phyloP scores from a whole-genome alignment of 1,139 yeast species.

The Geotrichum cucujoidarum region DNA sequence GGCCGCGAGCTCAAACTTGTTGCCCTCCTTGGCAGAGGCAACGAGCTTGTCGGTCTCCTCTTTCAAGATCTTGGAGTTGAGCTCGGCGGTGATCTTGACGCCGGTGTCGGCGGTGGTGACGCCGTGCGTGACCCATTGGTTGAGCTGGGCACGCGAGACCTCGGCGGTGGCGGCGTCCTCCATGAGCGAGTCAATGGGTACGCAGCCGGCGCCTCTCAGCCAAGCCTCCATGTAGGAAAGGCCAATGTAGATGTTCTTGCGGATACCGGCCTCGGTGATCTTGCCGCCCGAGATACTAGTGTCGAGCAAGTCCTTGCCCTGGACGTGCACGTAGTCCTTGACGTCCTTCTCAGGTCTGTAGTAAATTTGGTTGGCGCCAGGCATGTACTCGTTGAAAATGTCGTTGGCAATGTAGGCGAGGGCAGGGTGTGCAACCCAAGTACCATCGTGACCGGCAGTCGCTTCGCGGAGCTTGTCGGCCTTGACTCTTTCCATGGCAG shows the following conservation, averaged over 20 bases:
- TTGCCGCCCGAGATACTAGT: conserved; percentile 64
- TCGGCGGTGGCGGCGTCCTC: conserved; percentile 89
- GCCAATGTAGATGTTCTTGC: conserved; percentile 66
- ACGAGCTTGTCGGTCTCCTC: conserved; percentile 60
- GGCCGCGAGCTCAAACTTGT: conserved; percentile 43
- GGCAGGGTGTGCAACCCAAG: conserved; percentile 82
- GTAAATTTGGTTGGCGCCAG: conserved; percentile 76
- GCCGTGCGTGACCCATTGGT: conserved; percentile 81
- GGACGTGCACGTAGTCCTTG: conserved; percentile 45
- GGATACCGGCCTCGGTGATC: conserved; percentile 67
- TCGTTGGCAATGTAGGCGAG: conserved; percentile 69
- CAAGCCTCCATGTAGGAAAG: conserved; percentile 77
- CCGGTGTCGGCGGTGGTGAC: conserved; percentile 57
- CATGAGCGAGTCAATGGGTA: conserved; percentile 77
- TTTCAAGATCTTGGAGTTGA: conserved; percentile 49
- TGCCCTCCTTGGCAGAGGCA: conserved; percentile 49
- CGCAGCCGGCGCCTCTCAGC: conserved; percentile 76
- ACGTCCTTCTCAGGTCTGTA: conserved; percentile 50
- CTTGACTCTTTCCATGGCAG: conserved; percentile 66
- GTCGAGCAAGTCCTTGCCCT: conserved; percentile 64
- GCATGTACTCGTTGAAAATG: conserved; percentile 76
- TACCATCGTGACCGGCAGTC: conserved; percentile 69
- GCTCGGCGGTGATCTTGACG: conserved; percentile 49
- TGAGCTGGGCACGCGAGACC: conserved; percentile 73
- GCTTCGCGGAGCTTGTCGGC: conserved; percentile 73